phyloP scores from a whole-genome alignment of 2,329 filamentous ascomycete genomes.

The Fusarium nelsonii region DNA sequence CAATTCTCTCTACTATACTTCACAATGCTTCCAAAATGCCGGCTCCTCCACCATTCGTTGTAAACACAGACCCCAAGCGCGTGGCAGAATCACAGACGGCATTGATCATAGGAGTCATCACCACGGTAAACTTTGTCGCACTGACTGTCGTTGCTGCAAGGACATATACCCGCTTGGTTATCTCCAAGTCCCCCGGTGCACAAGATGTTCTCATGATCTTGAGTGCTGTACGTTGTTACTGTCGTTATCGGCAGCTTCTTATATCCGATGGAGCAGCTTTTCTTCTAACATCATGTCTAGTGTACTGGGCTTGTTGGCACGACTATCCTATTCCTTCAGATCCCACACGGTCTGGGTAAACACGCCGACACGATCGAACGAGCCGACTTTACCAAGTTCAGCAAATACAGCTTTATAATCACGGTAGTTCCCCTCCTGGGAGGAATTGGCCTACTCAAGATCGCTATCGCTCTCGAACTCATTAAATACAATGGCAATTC shows the following conservation, averaged over 20 bases:
- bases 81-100: not conserved
- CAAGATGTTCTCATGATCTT: not conserved
- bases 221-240: not conserved
- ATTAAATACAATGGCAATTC: not conserved
- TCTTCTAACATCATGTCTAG: not conserved
- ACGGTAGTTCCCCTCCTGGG: not conserved
- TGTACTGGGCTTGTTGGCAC: not conserved
- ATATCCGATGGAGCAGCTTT: not conserved
- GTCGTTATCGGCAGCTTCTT: not conserved
- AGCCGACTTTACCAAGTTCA: not conserved
- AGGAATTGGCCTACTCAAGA: not conserved
- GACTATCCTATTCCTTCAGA: not conserved
- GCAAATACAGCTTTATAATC: not conserved
- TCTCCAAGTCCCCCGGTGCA: not conserved
- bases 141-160: not conserved
- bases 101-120: not conserved
- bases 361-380: not conserved
- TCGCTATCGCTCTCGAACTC: not conserved
- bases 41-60: not conserved
- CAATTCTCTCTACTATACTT: not conserved
- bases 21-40: not conserved
- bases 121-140: not conserved
- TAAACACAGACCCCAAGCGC: not conserved
- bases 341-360: not conserved
- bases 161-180: not conserved